These are phyloP conservation scores for Pseudogymnoascus sp. DNA, from an alignment of 2,329 filamentous ascomycete genomes.

Conservation along the genomic window DNA sequence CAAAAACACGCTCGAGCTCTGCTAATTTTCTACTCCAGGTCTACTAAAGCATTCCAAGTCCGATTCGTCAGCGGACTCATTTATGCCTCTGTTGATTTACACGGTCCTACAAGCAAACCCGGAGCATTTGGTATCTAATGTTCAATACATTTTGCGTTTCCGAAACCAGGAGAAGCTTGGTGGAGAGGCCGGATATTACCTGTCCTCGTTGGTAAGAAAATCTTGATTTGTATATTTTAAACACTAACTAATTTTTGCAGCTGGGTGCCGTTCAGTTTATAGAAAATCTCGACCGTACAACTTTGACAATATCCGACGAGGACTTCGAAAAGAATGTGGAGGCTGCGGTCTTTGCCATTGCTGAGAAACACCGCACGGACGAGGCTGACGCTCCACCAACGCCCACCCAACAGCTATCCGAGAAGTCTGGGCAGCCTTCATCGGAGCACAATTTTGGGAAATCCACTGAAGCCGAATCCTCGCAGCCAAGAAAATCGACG, in stretches of 20 bases:
- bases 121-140: constrained; percentile 91
- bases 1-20: background rate
- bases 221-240: background rate
- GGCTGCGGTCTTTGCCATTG: constrained; percentile 87
- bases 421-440: constrained; percentile 40
- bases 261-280: constrained; percentile 96
- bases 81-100: constrained; percentile 90
- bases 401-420: constrained; percentile 29
- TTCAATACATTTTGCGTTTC: constrained; percentile 96
- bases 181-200: constrained; percentile 96
- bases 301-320: constrained; percentile 83
- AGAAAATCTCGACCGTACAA: constrained; percentile 90
- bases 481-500: constrained; percentile 45
- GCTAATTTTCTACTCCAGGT: constrained; percentile 39
- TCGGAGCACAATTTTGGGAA: constrained; percentile 51
- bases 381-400: constrained; percentile 34
- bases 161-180: constrained; percentile 94
- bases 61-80: constrained; percentile 92
- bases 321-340: constrained; percentile 98
- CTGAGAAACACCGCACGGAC: constrained; percentile 68
- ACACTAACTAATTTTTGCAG: constrained; percentile 32
- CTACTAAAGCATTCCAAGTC: constrained; percentile 85
- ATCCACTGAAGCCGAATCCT: constrained; percentile 51
- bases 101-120: constrained; percentile 92
- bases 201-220: constrained; percentile 70